Conservation (phyloP, 2,329 filamentous ascomycete genomes). For the Aureobasidium musti region DNA sequence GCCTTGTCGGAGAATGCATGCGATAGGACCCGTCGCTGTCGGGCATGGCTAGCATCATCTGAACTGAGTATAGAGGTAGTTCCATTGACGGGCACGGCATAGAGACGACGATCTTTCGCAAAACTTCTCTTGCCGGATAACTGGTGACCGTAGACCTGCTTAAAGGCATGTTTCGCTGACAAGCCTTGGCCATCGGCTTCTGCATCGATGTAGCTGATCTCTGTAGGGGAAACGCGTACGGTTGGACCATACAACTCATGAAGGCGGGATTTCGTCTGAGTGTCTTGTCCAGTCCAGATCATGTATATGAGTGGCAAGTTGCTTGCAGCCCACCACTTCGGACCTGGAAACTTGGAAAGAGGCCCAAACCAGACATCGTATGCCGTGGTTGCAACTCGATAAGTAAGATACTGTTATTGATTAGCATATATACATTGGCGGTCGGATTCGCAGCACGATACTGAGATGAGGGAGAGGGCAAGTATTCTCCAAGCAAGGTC, state of each 20-base stretch:
- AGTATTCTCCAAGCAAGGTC: slow-evolving; percentile 12
- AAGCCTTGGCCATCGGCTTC: slow-evolving; percentile 33
- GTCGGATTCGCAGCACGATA: neutral
- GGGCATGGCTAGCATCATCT: slow-evolving; percentile 44
- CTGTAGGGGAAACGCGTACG: slow-evolving; percentile 52
- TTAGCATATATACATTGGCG: neutral
- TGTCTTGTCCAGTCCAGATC: slow-evolving; percentile 30
- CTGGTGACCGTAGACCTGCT: slow-evolving; percentile 42
- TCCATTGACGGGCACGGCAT: slow-evolving; percentile 31
- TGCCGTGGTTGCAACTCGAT: slow-evolving; percentile 30
- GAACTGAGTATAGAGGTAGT: slow-evolving; percentile 34
- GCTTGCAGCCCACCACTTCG: slow-evolving; percentile 41
- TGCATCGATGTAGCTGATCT: slow-evolving; percentile 49
- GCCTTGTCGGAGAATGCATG: slow-evolving; percentile 48
- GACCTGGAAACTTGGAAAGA: slow-evolving; percentile 48
- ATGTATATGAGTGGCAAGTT: slow-evolving; percentile 36
- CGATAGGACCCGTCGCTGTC: slow-evolving; percentile 45
- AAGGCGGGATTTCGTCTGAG: slow-evolving; percentile 34
- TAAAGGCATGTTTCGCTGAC: slow-evolving; percentile 41
- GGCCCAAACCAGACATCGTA: slow-evolving; percentile 50
- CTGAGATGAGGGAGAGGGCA: neutral
- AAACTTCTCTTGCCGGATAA: slow-evolving; percentile 32
- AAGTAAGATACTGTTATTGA: neutral
- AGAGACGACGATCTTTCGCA: slow-evolving; percentile 35
- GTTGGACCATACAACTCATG: slow-evolving; percentile 50